Evolutionary conservation across 768 basidiomycete genomes (phyloP).

Genomic region (Strobilomyces confusus): DNA sequence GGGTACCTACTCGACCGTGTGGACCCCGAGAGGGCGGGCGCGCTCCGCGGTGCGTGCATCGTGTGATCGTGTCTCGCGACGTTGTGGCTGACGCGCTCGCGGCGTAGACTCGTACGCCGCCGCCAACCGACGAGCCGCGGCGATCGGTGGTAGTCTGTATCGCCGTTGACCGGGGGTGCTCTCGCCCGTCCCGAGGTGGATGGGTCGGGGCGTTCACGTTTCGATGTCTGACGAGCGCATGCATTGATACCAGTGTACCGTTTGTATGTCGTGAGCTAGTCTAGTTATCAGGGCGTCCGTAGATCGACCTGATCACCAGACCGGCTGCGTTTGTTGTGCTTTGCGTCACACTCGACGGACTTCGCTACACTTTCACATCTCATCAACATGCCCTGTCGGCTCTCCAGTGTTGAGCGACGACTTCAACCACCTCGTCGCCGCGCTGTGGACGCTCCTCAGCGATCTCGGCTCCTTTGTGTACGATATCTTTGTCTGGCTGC

Average conservation of each 20-base stretch:
- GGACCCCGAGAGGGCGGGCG: neutral
- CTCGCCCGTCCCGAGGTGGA: no score
- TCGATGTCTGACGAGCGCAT: neutral
- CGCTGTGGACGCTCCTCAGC: no score
- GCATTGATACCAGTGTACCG: neutral
- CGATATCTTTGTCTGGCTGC: no score
- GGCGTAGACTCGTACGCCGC: slow-evolving; percentile 11
- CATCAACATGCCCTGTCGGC: slow-evolving; percentile 17
- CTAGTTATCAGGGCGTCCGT: no score
- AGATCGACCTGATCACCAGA: no score
- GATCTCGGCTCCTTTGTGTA: no score
- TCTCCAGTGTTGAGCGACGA: slow-evolving; percentile 11
- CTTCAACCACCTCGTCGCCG: slow-evolving; percentile 8
- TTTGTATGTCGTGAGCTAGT: neutral
- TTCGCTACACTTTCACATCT: no score
- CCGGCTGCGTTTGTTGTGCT: no score
- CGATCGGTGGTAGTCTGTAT: neutral
- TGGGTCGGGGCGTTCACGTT: no score
- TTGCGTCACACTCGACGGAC: no score
- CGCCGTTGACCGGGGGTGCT: no score
- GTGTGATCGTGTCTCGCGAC: neutral
- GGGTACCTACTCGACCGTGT: neutral
- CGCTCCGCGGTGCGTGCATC: neutral
- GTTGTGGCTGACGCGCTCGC: neutral
- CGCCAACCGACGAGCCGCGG: slow-evolving; percentile 18